These are phyloP conservation scores for Mangifera indica DNA, from an alignment of 345 rosid genomes.

Conservation along the genomic window DNA sequence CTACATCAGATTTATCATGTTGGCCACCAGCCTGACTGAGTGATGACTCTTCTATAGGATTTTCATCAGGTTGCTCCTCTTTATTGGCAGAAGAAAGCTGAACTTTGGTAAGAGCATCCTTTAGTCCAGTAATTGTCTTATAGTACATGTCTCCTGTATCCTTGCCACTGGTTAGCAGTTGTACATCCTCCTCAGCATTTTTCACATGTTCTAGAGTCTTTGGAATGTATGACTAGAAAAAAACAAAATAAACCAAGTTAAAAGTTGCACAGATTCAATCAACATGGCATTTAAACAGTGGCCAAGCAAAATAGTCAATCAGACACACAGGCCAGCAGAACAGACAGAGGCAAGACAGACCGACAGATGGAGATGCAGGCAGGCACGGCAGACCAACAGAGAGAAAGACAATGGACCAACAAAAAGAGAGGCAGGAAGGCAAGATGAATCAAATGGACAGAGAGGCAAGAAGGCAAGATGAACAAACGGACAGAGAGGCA, in stretches of 20 bases:
- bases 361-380: no score
- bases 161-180: conserved; percentile 65
- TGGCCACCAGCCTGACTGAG: conserved; percentile 2
- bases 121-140: conserved; percentile 80
- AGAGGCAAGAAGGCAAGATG: no score
- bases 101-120: conserved; percentile 54
- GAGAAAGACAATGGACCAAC: no score
- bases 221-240: conserved; percentile 70
- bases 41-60: conserved; percentile 22
- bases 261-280: background rate
- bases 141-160: conserved; percentile 76
- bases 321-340: no score
- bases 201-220: conserved; percentile 78
- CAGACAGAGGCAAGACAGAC: no score
- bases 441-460: no score
- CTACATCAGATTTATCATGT: conserved; percentile 17
- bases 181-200: conserved; percentile 74
- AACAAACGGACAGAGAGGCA: no score
- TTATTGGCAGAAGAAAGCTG: conserved; percentile 13
- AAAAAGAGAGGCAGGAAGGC: no score
- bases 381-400: no score
- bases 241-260: conserved; percentile 7
- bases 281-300: background rate
- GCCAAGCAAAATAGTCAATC: no score
- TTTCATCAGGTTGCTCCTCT: conserved; percentile 25